Percentiles rank a stretch among this genome's conserved stretches.
Conservation (phyloP, 345 rosid species). For the Lepidium africanum region DNA sequence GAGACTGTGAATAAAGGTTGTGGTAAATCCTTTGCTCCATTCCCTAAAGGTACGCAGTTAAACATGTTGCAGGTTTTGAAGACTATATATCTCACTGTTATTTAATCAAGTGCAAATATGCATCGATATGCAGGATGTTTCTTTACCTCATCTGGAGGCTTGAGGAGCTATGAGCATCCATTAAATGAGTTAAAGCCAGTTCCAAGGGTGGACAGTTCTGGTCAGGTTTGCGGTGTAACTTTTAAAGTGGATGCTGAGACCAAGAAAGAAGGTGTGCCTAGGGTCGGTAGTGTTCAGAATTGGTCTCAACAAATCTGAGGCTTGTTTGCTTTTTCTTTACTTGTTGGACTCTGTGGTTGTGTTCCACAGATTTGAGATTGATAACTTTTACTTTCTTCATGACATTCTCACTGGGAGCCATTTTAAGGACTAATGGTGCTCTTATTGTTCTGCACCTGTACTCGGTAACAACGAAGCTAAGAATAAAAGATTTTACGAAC, state of each 20-base stretch:
- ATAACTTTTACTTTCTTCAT: background rate
- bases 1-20: conserved; percentile 70
- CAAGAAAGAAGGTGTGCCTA: conserved; percentile 68
- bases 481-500: background rate
- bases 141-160: conserved; percentile 69
- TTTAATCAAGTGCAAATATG: background rate
- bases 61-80: background rate
- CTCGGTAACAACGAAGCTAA: conserved; percentile 3
- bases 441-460: background rate
- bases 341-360: conserved; percentile 9
- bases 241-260: conserved; percentile 72
- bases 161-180: conserved; percentile 90
- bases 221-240: conserved; percentile 66
- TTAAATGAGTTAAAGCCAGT: conserved; percentile 77
- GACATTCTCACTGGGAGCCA: background rate
- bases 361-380: conserved; percentile 6
- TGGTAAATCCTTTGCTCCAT: conserved; percentile 91
- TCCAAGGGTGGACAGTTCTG: conserved; percentile 92
- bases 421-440: background rate
- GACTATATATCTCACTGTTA: background rate
- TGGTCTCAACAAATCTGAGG: conserved; percentile 70
- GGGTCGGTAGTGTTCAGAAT: conserved; percentile 86
- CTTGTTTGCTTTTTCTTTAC: background rate
- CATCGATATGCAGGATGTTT: conserved; percentile 53
- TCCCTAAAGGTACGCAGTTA: conserved; percentile 69